Conservation (phyloP, 768 basidiomycete species). For the Stropharia rugosoannulata region DNA sequence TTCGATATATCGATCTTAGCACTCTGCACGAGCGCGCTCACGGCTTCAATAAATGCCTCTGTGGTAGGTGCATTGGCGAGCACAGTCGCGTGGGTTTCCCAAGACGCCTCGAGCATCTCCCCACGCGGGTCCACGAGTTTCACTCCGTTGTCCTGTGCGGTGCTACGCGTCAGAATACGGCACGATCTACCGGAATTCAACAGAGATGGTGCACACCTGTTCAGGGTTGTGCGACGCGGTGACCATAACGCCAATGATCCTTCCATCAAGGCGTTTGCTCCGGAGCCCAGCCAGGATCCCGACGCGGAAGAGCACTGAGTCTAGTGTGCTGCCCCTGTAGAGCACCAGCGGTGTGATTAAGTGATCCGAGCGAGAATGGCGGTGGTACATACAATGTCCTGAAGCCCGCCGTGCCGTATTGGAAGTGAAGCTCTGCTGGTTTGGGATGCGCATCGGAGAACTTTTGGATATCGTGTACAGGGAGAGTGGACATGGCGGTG, state of each 20-base stretch:
- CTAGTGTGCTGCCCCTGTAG: constrained; percentile 64
- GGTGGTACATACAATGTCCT: constrained; percentile 70
- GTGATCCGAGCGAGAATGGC: constrained; percentile 9
- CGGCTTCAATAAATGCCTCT: constrained; percentile 64
- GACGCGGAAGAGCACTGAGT: constrained; percentile 92
- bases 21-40: constrained; percentile 60
- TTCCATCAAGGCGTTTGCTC: constrained; percentile 90
- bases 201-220: constrained; percentile 62
- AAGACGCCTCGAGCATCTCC: constrained; percentile 93
- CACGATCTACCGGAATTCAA: not conserved
- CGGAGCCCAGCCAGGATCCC: constrained; percentile 88
- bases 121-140: constrained; percentile 97
- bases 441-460: constrained; percentile 69
- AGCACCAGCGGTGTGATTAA: constrained; percentile 1
- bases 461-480: constrained; percentile 42
- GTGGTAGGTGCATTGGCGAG: constrained; percentile 83
- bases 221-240: constrained; percentile 99
- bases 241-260: constrained; percentile 96
- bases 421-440: constrained; percentile 64
- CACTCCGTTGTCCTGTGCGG: constrained; percentile 89
- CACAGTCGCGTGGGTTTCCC: constrained; percentile 86
- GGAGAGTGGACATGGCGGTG: constrained; percentile 26
- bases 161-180: constrained; percentile 12
- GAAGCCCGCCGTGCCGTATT: constrained; percentile 96
- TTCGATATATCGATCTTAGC: constrained; percentile 76